phyloP scores from a whole-genome alignment of 2,329 filamentous ascomycete species.

The Leptosphaerulina australis region DNA sequence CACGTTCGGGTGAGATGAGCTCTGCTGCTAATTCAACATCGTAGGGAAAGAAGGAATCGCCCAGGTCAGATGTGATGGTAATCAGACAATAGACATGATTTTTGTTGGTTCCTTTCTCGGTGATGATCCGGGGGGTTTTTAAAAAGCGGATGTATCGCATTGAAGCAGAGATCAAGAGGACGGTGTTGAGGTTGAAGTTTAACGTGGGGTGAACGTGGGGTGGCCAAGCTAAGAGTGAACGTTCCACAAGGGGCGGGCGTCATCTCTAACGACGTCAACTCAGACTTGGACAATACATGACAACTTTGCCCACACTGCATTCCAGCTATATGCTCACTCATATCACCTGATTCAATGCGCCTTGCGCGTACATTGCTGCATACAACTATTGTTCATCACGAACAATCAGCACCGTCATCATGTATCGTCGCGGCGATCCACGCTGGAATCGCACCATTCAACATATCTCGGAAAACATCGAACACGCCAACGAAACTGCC shows the following conservation, averaged over 20 bases:
- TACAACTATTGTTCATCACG: neutral
- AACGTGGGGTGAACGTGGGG: constrained; percentile 11
- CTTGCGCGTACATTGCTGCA: constrained; percentile 3
- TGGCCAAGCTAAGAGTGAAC: constrained; percentile 4
- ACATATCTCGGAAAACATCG: constrained; percentile 87
- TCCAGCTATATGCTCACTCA: constrained; percentile 35
- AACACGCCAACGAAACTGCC: constrained; percentile 88
- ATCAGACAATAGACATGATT: constrained; percentile 51
- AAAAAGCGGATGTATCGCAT: constrained; percentile 70
- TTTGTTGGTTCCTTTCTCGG: constrained; percentile 39
- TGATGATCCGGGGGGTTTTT: constrained; percentile 62
- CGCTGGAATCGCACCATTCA: constrained; percentile 93
- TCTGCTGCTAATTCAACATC: constrained; percentile 53
- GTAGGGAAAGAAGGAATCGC: constrained; percentile 65
- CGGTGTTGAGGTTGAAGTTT: neutral
- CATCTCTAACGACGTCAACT: constrained; percentile 3
- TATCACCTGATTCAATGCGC: constrained; percentile 20
- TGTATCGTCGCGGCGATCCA: constrained; percentile 73
- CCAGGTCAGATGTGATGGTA: constrained; percentile 72
- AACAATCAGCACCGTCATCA: constrained; percentile 37
- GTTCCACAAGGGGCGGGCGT: constrained; percentile 4
- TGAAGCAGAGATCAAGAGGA: neutral
- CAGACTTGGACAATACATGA: neutral
- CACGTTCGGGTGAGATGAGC: constrained; percentile 35
- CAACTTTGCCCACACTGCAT: neutral